These are phyloP conservation scores for Suhomyces anneliseae DNA, from an alignment of 1,139 yeast genomes.

Conservation along the genomic window DNA sequence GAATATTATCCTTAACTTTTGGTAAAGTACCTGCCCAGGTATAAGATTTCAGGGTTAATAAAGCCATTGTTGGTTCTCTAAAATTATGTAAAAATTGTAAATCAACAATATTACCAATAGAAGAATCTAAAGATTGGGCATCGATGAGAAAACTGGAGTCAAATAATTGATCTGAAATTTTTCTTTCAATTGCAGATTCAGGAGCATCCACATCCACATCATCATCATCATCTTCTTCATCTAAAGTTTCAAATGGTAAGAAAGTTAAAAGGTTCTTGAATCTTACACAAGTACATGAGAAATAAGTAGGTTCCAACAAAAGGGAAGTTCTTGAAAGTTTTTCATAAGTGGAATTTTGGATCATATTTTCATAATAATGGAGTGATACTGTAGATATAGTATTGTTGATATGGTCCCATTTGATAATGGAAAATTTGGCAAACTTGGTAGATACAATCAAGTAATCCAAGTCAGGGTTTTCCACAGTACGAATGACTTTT, in stretches of 20 bases:
- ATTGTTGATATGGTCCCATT: constrained; percentile 61
- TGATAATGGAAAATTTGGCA: constrained; percentile 76
- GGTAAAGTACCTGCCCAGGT: constrained; percentile 79
- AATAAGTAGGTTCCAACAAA: constrained; percentile 62
- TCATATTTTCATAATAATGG: constrained; percentile 80
- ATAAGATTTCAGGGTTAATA: constrained; percentile 60
- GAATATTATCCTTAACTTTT: constrained; percentile 60
- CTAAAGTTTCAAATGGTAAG: constrained; percentile 59
- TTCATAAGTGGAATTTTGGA: constrained; percentile 52
- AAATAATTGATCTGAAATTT: constrained; percentile 23
- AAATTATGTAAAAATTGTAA: constrained; percentile 69
- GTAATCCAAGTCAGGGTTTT: constrained; percentile 54
- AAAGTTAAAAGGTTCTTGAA: constrained; percentile 74
- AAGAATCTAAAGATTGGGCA: constrained; percentile 56
- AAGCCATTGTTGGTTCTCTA: constrained; percentile 77
- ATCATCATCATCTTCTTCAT: constrained; percentile 45
- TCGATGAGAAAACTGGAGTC: constrained; percentile 57
- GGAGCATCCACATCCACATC: constrained; percentile 27
- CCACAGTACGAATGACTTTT: constrained; percentile 51
- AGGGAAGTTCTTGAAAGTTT: constrained; percentile 49
- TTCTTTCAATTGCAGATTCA: constrained; percentile 10
- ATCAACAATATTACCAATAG: constrained; percentile 62
- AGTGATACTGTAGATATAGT: constrained; percentile 70
- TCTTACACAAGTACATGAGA: constrained; percentile 61
- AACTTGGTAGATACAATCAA: constrained; percentile 66